Evolutionary conservation across 1,284 basidiomycete species (phyloP).

Genomic region (Athelia sp.): DNA sequence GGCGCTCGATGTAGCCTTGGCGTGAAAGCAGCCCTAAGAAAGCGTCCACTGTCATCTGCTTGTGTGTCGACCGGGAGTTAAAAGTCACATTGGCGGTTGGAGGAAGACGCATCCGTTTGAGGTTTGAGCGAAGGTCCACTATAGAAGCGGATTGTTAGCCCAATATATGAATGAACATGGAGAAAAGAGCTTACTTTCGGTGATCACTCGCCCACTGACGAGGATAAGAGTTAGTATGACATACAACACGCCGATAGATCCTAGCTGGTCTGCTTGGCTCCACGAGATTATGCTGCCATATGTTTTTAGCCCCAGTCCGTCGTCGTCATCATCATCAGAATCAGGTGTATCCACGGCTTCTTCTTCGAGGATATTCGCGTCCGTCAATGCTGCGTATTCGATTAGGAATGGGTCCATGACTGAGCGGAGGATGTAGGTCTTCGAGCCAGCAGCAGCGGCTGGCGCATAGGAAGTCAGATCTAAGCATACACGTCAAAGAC

Average conservation of each 20-base stretch:
- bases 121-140: conserved; percentile 55
- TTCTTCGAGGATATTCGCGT: conserved; percentile 51
- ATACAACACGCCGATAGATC: conserved; percentile 58
- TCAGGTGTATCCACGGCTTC: conserved; percentile 43
- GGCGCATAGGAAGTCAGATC: conserved; percentile 1
- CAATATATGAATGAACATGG: not conserved
- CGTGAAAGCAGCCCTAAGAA: conserved; percentile 53
- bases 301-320: conserved; percentile 29
- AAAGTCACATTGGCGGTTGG: conserved; percentile 37
- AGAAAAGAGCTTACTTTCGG: conserved; percentile 48
- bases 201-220: conserved; percentile 60
- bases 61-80: conserved; percentile 43
- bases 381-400: conserved; percentile 47
- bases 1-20: conserved; percentile 65
- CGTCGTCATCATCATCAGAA: conserved; percentile 27
- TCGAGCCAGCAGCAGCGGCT: conserved; percentile 57
- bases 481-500: not conserved
- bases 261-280: conserved; percentile 60
- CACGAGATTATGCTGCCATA: conserved; percentile 69
- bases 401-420: conserved; percentile 52
- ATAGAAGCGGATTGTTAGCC: conserved; percentile 2
- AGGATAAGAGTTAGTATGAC: conserved; percentile 69
- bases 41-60: conserved; percentile 44
- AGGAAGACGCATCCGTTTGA: conserved; percentile 59
- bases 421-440: conserved; percentile 74